Base-by-base conservation (phyloP, 2,329 filamentous ascomycete species). In the Diaporthe capsici region DNA sequence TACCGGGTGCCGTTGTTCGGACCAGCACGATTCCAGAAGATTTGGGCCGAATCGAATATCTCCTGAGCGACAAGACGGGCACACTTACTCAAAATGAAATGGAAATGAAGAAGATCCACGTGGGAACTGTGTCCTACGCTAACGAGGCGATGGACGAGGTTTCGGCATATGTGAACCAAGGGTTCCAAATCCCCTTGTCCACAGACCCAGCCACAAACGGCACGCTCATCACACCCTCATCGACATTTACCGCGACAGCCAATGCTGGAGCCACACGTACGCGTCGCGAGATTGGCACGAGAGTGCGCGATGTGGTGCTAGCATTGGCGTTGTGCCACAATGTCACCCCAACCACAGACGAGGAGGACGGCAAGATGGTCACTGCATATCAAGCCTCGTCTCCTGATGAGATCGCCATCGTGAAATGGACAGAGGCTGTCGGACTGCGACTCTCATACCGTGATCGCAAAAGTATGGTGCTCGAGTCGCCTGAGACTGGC, bases 71-170 rank as follows among this genome's bases (percentile, higher is more conserved):
- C 84, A 99, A 99, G 85, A 99, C 97, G 0, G 97, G 97, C n/a
- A 99, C 97, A 2, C 85, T 99, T 76, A 99, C 97, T 0, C 95
- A 98, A 80, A 99, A 99, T 81, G 95, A 98, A 81, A 98, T 98
- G 96, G 96, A 98, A 82, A 93, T 99, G 90, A 98, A 97, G 83
- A 99, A 99, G 85, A 96, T 99, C 8, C 97, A 99, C 81, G 95
- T 99, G 72, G 97, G 97, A 13, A 99, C 97, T 13, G 97, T 98
- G 1, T 98, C 96, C 1, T 99, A 99, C 81, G 97, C 96, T 47
- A 98, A 98, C 80, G 97, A 99, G 82, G 96, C 97, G 13, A 99
- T 99, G 97, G 97, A 98, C 79, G 97, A 99, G 85, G 97, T 99
- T 17, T 87, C 92, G 17, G 90, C 94, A 0, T 98, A 98, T 82